Evolutionary conservation across 371 early-diverging fungal species (phyloP), one percentile per base, ranked within the genome.

Genomic region (Mortierella sp.): DNA sequence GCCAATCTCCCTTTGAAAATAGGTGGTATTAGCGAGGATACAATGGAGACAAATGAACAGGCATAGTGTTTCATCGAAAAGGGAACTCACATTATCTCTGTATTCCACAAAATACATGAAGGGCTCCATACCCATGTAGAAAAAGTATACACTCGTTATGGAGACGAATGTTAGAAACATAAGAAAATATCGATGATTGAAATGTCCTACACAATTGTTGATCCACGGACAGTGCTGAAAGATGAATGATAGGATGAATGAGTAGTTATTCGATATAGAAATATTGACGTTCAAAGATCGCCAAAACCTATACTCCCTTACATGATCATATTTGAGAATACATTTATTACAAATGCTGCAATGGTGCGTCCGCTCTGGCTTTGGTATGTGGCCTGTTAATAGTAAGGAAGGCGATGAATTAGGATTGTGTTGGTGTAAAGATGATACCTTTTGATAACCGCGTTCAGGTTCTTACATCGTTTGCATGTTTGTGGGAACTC

Each of bases 351-450:
- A 97, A 9, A 93, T 90, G 68, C 92, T 92, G 84, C 98, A 97
- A 70, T 97, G 98, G 81, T 97, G 97, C 1, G 97, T 89, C 69
- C 98, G 88, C 71, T 94, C 95, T 16, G 98, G 96, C 78, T 96
- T 96, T 4, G 93, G 93, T 33, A 90, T 74, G 40, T 84, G 86
- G 63, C 91, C 91, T 91, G 28, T 13, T 3, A 43, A 59, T 24
- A 28, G 21, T 7, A 21, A 41, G 43, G 10, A 67, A 32, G 19
- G 28, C 5, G 21, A 38, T 4, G 4, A 33, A 45, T 45, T 11
- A 45, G 45, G 45, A 13, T 16, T 45, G 16, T 4, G 45, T 45
- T 45, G 11, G 5, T 16, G 10, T 45, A 45, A 45, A 45, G 45
- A 36, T 36, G 36, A 6, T 36, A 36, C 36, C 36, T 36, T 21